Evolutionary conservation across 495 filamentous ascomycete genomes (phyloP), one percentile per base, ranked within the genome.

Genomic region (Penicillium mononematosum): DNA sequence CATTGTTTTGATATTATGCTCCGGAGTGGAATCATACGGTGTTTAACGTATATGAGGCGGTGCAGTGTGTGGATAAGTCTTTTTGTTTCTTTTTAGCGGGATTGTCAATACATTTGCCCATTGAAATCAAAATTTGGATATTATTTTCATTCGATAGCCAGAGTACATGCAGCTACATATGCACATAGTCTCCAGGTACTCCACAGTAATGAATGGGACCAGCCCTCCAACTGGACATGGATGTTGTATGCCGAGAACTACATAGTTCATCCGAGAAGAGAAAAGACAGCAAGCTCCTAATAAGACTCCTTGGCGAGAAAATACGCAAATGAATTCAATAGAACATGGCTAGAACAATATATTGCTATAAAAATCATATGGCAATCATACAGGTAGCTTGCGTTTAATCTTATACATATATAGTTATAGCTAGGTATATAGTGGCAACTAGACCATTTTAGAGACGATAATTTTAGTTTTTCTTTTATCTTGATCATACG

Each of bases 21-120:
- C 32, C 19, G 24, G 12, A 9, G 25, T 52, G 45, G 45, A 50
- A 54, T 53, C 50, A 51, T 59, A 24, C 27, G 29, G 47, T 60
- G 55, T 59, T 58, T 24, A 50, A 57, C 52, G 32, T 57, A 58
- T 25, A 61, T 56, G 58, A 57, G 55, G 53, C 36, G 50, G 56
- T 58, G 39, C 45, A 51, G 58, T 56, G 56, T 65, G 62, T 68
- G 58, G 58, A 68, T 66, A 63, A 29, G 57, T 45, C 45, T 53
- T 62, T 62, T 55, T 63, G 34, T 63, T 41, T 54, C 27, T 50
- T 61, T 51, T 61, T 61, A 67, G 61, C 64, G 61, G 52, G 55
- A 65, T 60, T 69, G 64, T 69, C 64, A 65, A 67, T 67, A 67
- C 46, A 65, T 66, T 52, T 58, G 43, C 53, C 53, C 45, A 32